phyloP scores from a whole-genome alignment of 148 eudicot species.

The Fagopyrum esculentum region DNA sequence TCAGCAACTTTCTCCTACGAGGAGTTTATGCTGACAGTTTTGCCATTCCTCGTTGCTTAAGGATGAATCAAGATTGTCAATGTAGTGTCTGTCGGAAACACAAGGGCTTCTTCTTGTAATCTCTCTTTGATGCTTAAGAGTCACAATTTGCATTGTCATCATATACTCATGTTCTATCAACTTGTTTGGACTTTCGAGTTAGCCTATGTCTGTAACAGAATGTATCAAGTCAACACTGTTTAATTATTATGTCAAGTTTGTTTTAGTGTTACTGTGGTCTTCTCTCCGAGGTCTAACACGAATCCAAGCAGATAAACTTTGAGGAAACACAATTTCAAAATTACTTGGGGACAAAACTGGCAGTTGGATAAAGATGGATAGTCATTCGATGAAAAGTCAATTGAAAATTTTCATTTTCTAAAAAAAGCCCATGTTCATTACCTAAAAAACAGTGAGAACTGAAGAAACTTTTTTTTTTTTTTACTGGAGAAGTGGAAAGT shows the following conservation, averaged over 20 bases:
- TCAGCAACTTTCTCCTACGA: constrained; percentile 89
- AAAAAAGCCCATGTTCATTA: too few relatives aligned
- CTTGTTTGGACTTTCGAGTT: neutral
- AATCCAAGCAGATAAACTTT: neutral
- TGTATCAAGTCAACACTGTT: too few relatives aligned
- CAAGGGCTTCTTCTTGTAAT: neutral
- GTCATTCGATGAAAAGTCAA: too few relatives aligned
- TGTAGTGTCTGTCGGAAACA: neutral
- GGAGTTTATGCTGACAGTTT: constrained; percentile 72
- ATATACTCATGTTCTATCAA: neutral
- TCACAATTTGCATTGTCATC: neutral
- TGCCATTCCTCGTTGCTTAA: constrained; percentile 78
- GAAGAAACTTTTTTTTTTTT: too few relatives aligned
- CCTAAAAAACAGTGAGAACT: too few relatives aligned
- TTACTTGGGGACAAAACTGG: neutral
- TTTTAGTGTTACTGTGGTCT: neutral
- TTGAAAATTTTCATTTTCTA: too few relatives aligned
- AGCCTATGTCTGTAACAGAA: neutral
- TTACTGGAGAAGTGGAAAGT: too few relatives aligned
- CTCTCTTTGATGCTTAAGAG: neutral
- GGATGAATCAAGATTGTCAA: neutral
- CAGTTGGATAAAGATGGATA: neutral
- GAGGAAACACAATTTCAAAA: neutral
- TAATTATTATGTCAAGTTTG: neutral
- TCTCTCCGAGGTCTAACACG: neutral